phyloP scores from a whole-genome alignment of 2,329 filamentous ascomycete species.

The Ophiostoma ips region DNA sequence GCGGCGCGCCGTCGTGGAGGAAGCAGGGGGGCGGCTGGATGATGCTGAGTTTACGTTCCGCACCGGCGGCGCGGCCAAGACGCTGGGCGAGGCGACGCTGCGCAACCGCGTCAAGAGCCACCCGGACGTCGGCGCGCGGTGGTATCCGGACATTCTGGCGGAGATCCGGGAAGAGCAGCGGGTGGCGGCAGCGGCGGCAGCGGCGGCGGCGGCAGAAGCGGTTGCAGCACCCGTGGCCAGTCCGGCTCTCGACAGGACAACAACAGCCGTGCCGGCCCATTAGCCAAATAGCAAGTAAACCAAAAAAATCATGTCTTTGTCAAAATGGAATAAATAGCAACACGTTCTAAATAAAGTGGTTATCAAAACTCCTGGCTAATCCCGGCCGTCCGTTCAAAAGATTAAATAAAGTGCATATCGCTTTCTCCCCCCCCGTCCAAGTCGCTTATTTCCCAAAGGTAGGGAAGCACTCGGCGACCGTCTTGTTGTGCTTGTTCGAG shows the following conservation, averaged over 20 bases:
- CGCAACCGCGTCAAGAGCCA: conserved; percentile 78
- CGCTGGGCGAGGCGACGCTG: conserved; percentile 69
- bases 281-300: too few relatives aligned
- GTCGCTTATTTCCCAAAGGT: conserved; percentile 20
- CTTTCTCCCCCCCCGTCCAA: not conserved
- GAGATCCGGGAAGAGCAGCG: conserved; percentile 45
- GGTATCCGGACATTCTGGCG: conserved; percentile 53
- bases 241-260: conserved; percentile 7
- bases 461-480: conserved; percentile 58
- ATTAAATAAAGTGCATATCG: not conserved
- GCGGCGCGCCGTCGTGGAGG: conserved; percentile 40
- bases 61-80: conserved; percentile 50
- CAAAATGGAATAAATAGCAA: not conserved
- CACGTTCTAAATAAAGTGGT: not conserved
- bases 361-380: conserved; percentile 7
- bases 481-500: conserved; percentile 63
- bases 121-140: conserved; percentile 71
- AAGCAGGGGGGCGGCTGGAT: conserved; percentile 42
- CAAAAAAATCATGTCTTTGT: not conserved
- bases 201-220: not conserved
- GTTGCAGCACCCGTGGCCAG: conserved; percentile 13
- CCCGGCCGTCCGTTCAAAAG: not conserved
- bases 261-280: conserved; percentile 25
- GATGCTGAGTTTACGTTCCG: conserved; percentile 82
- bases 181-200: conserved; percentile 10